A percentile compares a stretch with the other conserved stretches of the same genome.
Evolutionary conservation across 2,329 filamentous ascomycete genomes (phyloP).

Genomic region (Paecilomyces formosus): DNA sequence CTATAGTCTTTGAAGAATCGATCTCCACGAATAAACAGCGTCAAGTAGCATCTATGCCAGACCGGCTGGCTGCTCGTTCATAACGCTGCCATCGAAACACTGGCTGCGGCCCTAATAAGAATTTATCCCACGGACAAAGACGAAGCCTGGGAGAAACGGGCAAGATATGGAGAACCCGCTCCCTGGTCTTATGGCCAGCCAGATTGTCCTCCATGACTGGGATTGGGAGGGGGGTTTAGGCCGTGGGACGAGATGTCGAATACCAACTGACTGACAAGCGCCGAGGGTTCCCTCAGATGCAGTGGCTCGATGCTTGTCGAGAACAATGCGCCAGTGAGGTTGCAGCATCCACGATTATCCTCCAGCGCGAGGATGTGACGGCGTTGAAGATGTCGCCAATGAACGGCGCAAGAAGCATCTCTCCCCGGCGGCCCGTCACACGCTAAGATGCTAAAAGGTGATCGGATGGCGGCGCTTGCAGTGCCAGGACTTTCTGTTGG

Average conservation of each 20-base stretch:
- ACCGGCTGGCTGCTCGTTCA: constrained; percentile 30
- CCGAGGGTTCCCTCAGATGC: constrained; percentile 20
- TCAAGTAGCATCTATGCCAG: constrained; percentile 18
- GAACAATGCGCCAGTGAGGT: constrained; percentile 26
- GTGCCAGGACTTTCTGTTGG: not conserved
- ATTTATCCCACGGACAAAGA: not conserved
- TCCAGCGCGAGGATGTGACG: constrained; percentile 8
- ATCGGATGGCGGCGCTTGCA: not conserved
- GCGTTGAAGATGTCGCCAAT: constrained; percentile 7
- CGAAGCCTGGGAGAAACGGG: not conserved
- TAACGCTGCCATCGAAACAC: constrained; percentile 9
- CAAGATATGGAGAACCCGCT: not conserved
- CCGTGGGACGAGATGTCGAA: constrained; percentile 7
- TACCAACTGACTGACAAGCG: constrained; percentile 12
- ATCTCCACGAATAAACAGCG: not conserved
- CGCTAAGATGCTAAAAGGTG: not conserved
- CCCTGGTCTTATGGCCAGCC: not conserved
- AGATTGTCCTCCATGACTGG: constrained; percentile 8
- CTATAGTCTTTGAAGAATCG: not conserved
- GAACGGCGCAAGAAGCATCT: constrained; percentile 4
- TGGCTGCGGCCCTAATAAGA: not conserved
- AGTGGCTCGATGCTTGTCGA: constrained; percentile 27
- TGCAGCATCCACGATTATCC: constrained; percentile 8
- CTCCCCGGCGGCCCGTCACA: constrained; percentile 9
- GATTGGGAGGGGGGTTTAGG: constrained; percentile 21